phyloP scores from a whole-genome alignment of 331 rosid genomes.

The Quercus lobata region DNA sequence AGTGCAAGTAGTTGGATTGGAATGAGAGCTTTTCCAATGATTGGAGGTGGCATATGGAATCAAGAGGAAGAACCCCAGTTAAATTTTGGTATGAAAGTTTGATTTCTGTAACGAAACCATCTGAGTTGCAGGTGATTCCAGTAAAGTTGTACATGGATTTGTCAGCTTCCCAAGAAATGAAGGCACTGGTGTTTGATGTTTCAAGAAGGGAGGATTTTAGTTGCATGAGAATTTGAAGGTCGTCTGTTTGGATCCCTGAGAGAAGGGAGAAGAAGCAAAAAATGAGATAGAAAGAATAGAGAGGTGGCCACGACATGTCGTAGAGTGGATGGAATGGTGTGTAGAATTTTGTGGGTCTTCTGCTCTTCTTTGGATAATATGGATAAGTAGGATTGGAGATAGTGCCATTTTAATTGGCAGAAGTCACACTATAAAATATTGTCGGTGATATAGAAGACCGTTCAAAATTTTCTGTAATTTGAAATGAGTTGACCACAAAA shows the following conservation, averaged over 20 bases:
- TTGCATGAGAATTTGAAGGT: conserved; percentile 39
- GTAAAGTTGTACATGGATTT: conserved; percentile 17
- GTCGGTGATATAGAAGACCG: neutral
- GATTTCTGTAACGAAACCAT: conserved; percentile 40
- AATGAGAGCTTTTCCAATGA: conserved; percentile 53
- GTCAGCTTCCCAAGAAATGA: conserved; percentile 42
- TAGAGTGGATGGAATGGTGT: neutral
- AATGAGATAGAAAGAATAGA: conserved; percentile 4
- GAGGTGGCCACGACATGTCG: conserved; percentile 30
- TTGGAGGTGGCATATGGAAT: conserved; percentile 18
- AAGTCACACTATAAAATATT: neutral
- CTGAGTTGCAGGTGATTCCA: conserved; percentile 31
- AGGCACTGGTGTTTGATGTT: conserved; percentile 15
- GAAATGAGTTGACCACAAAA: too few species aligned
- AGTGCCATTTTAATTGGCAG: neutral
- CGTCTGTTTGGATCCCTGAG: conserved; percentile 26
- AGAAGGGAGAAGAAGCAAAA: conserved; percentile 33
- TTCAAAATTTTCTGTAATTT: too few species aligned
- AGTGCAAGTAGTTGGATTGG: conserved; percentile 51
- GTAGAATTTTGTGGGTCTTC: neutral
- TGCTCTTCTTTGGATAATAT: neutral
- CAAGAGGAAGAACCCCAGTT: conserved; percentile 43
- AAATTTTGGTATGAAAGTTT: conserved; percentile 43
- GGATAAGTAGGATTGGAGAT: neutral
- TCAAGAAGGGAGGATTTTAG: conserved; percentile 22